A percentile compares a stretch with the other conserved stretches of the same genome.
Conservation (phyloP, 345 rosid genomes). For the Draba incana region DNA sequence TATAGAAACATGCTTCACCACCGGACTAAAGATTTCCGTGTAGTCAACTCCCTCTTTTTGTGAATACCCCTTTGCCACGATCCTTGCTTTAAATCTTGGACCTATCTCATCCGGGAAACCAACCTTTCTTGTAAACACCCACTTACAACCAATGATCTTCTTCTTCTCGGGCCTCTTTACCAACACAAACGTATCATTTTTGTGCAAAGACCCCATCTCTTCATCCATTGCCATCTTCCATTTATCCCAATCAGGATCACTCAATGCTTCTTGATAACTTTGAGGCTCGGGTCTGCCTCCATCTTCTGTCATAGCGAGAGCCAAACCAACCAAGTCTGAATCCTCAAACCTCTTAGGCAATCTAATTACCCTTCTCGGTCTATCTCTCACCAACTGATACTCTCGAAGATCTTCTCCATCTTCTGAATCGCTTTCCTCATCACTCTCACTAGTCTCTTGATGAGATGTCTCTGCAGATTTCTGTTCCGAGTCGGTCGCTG, state of each 20-base stretch:
- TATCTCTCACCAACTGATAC: neutral
- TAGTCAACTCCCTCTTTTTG: neutral
- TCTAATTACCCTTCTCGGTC: neutral
- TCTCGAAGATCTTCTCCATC: neutral
- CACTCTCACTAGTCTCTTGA: no score
- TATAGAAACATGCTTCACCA: neutral
- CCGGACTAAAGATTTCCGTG: neutral
- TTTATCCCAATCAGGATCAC: neutral
- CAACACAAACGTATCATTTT: neutral
- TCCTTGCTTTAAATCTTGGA: neutral
- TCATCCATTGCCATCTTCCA: neutral
- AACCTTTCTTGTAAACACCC: neutral
- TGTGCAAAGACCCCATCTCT: neutral
- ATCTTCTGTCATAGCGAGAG: neutral
- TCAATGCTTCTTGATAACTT: neutral
- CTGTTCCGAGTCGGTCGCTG: no score
- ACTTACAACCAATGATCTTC: neutral
- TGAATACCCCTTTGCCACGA: neutral
- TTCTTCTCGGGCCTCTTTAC: no score
- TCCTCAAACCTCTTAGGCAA: no score
- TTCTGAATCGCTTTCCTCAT: no score
- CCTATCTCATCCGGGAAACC: neutral
- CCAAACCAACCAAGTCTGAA: neutral
- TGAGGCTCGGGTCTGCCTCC: neutral
- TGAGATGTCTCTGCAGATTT: no score